Conservation (phyloP, 148 eudicot species). For the Tetragonia tetragonoides region DNA sequence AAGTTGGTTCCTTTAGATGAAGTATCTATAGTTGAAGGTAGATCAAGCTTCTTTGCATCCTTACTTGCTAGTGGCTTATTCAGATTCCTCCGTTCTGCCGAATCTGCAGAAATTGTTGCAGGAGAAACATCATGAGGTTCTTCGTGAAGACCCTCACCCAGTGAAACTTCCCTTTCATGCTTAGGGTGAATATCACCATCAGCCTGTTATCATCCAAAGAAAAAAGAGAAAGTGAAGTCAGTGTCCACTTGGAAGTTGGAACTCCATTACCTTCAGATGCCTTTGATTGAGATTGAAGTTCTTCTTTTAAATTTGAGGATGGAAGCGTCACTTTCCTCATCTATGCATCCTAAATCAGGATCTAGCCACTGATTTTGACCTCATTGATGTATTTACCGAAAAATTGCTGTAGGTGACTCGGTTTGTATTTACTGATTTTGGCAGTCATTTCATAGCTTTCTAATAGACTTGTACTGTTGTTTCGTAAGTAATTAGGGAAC, state of each 20-base stretch:
- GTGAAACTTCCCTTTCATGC: background rate
- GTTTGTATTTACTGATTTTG: slow-evolving; percentile 20
- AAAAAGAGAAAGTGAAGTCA: background rate
- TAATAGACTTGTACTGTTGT: slow-evolving; percentile 15
- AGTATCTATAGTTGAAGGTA: slow-evolving; percentile 30
- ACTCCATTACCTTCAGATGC: background rate
- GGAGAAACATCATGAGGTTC: background rate
- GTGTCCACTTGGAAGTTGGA: background rate
- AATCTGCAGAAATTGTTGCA: background rate
- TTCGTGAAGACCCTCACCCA: slow-evolving; percentile 4
- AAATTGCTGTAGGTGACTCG: slow-evolving; percentile 6
- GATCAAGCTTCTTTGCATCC: slow-evolving; percentile 25
- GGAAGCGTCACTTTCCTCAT: slow-evolving; percentile 2
- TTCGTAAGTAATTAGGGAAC: slow-evolving; percentile 16
- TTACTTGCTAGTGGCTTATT: slow-evolving; percentile 14
- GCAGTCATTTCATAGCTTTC: slow-evolving; percentile 8
- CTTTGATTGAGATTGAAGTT: slow-evolving; percentile 10
- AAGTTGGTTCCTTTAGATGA: slow-evolving; percentile 25
- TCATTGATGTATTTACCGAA: slow-evolving; percentile 3
- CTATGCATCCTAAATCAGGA: too few relatives aligned
- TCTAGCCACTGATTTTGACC: background rate
- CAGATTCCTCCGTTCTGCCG: background rate
- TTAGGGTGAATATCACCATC: slow-evolving; percentile 5
- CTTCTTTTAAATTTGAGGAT: background rate
- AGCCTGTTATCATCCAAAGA: slow-evolving; percentile 9